Base-by-base conservation (phyloP, 2,329 filamentous ascomycete species). In the Colletotrichum limetticola region DNA sequence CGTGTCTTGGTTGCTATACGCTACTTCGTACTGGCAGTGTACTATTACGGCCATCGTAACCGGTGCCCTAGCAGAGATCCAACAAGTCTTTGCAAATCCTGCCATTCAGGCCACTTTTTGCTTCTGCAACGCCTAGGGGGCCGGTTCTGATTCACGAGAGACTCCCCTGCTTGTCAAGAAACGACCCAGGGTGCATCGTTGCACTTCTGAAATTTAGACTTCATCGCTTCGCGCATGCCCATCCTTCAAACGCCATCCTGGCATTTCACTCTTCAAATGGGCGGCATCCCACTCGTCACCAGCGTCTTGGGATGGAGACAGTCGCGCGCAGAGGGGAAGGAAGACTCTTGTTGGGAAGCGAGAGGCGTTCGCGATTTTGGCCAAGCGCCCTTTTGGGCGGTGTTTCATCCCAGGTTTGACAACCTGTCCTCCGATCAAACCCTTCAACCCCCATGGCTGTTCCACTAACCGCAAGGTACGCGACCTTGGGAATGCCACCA, bases 401-500 rank as follows among this genome's bases (percentile, higher is more conserved):
- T 60, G 70, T 72, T 72, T 73, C 71, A 73, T 73, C 66, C 71
- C 66, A 73, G 71, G 71, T 73, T 73, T 71, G 71, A 66, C 71
- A 71, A 57, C 56, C 61, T 66, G 60, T 60, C 55, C 66, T 73
- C 60, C 56, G 60, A 72, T 66, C 71, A 70, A 65, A 57, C 66
- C 37, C 60, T 56, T 14, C 56, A 37, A 69, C 19, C 55, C 24
- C 59, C 53, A 24, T n/a, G 32, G 28, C 24, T 49, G 49, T 60
- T 61, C 65, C 55, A 62, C 32, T 24, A 62, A 32, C n/a, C 49
- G n/a, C 60, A 12, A 26, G 46, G 60, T 24, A 26, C 60, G 52
- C 11, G 37, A 53, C 12, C 35, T 26, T 26, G 58, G 35, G 22
- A 26, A 4, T 28, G n/a, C 28, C 46, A 32, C 12, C 42, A 24